Percentiles rank a stretch among this genome's conserved stretches.
Conservation (phyloP, 2,329 filamentous ascomycete species). For the Dryadomyces quercivorus region DNA sequence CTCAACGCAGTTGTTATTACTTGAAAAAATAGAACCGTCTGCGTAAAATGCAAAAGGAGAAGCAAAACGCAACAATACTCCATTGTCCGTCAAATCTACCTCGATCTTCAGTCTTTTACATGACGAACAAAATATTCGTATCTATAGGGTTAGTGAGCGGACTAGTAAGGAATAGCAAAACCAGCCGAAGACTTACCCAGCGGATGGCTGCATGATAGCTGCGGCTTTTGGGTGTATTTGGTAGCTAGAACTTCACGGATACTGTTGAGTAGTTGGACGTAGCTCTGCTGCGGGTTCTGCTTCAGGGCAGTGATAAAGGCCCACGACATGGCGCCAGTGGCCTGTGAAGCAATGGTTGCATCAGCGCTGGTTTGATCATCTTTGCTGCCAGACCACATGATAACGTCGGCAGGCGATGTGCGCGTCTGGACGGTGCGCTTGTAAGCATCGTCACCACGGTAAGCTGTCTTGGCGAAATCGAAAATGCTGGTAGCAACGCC, state of each 20-base stretch:
- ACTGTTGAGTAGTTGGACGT: constrained; percentile 89
- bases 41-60: neutral
- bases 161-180: constrained; percentile 3
- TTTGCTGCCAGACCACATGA: constrained; percentile 97
- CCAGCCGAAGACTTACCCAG: constrained; percentile 51
- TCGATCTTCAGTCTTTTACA: constrained; percentile 26
- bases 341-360: constrained; percentile 74
- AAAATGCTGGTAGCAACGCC: constrained; percentile 73
- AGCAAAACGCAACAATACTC: neutral
- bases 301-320: constrained; percentile 86
- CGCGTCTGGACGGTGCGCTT: constrained; percentile 76
- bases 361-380: constrained; percentile 93
- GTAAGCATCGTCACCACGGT: constrained; percentile 59
- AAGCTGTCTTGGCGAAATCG: constrained; percentile 77
- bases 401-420: constrained; percentile 86
- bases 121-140: constrained; percentile 54
- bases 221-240: constrained; percentile 90
- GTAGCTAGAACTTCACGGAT: constrained; percentile 78
- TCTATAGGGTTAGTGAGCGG: constrained; percentile 28
- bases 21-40: too few species aligned
- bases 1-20: too few species aligned
- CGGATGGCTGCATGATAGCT: constrained; percentile 91
- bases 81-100: neutral
- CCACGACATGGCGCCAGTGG: constrained; percentile 96
- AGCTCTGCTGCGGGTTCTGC: constrained; percentile 91